Evolutionary conservation across 768 basidiomycete genomes (phyloP).

Genomic region (Psilocybe tampanensis): DNA sequence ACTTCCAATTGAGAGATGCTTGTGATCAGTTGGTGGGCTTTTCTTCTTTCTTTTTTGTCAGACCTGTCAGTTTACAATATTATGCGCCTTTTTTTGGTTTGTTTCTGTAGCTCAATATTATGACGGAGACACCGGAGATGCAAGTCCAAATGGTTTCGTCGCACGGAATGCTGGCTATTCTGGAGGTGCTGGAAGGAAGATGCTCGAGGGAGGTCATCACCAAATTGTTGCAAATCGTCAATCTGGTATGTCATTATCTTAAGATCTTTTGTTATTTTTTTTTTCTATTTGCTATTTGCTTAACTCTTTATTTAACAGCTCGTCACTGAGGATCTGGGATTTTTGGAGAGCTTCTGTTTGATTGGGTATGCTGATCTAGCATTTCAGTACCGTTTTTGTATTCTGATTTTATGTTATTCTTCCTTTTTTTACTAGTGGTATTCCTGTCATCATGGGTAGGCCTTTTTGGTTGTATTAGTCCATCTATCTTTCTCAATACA

Average conservation of each 20-base stretch:
- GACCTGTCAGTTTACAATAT: slow-evolving; percentile 44
- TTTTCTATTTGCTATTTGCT: not conserved
- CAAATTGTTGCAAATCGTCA: slow-evolving; percentile 87
- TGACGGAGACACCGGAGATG: slow-evolving; percentile 84
- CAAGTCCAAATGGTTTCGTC: slow-evolving; percentile 85
- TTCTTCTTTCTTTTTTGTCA: not conserved
- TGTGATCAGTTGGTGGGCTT: slow-evolving; percentile 84
- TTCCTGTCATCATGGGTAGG: slow-evolving; percentile 91
- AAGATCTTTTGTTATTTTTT: not conserved
- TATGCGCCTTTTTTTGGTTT: no score
- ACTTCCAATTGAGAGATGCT: slow-evolving; percentile 80
- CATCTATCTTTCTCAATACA: no score
- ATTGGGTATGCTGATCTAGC: slow-evolving; percentile 57
- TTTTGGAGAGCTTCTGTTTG: slow-evolving; percentile 94
- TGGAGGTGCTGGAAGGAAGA: slow-evolving; percentile 90
- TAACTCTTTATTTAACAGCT: slow-evolving; percentile 42
- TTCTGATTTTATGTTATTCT: no score
- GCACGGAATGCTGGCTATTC: slow-evolving; percentile 93
- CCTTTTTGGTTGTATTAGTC: not conserved
- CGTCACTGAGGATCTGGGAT: slow-evolving; percentile 74
- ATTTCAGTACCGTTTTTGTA: not conserved
- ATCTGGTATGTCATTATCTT: slow-evolving; percentile 67
- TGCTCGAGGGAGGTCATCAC: slow-evolving; percentile 85
- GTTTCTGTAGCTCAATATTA: slow-evolving; percentile 63
- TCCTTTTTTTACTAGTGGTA: slow-evolving; percentile 57